Evolutionary conservation across 768 basidiomycete genomes (phyloP).

Genomic region (Coprinellus aureogranulatus): DNA sequence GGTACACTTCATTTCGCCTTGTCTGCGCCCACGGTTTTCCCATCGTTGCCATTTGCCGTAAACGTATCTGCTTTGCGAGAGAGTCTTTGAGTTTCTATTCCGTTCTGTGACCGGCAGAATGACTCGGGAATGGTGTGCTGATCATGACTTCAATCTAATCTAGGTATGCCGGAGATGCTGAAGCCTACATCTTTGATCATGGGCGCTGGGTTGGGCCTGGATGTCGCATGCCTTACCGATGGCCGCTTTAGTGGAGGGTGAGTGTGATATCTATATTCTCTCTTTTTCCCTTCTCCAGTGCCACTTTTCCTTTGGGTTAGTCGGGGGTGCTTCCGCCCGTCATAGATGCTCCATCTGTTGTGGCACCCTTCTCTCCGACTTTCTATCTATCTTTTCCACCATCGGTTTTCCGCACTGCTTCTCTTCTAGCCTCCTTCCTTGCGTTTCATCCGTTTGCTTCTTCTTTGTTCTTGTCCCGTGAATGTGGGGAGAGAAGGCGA

Average conservation of each 20-base stretch:
- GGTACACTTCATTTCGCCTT: too few relatives aligned
- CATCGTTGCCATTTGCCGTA: conserved; percentile 21
- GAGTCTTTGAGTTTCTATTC: conserved; percentile 7
- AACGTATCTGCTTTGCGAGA: conserved; percentile 13
- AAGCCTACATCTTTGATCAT: conserved; percentile 98
- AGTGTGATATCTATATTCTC: too few relatives aligned
- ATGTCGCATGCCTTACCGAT: conserved; percentile 96
- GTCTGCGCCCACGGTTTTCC: conserved; percentile 14
- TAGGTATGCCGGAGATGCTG: conserved; percentile 99
- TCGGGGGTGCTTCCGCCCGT: background rate
- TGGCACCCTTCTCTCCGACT: background rate
- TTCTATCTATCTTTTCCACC: background rate
- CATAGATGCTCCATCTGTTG: conserved; percentile 5
- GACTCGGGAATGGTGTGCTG: conserved; percentile 1
- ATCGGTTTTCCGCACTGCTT: background rate
- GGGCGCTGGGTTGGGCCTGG: conserved; percentile 94
- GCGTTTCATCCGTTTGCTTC: background rate
- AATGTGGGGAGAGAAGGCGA: background rate
- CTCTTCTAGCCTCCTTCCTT: conserved; percentile 12
- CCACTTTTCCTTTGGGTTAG: conserved; percentile 7
- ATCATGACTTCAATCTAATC: conserved; percentile 5
- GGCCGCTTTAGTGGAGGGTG: conserved; percentile 98
- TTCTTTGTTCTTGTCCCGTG: conserved; percentile 7
- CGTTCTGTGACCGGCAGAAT: conserved; percentile 7
- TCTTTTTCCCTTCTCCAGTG: conserved; percentile 11